Conservation (phyloP, 2,329 filamentous ascomycete species). For the Claviceps fusiformis region DNA sequence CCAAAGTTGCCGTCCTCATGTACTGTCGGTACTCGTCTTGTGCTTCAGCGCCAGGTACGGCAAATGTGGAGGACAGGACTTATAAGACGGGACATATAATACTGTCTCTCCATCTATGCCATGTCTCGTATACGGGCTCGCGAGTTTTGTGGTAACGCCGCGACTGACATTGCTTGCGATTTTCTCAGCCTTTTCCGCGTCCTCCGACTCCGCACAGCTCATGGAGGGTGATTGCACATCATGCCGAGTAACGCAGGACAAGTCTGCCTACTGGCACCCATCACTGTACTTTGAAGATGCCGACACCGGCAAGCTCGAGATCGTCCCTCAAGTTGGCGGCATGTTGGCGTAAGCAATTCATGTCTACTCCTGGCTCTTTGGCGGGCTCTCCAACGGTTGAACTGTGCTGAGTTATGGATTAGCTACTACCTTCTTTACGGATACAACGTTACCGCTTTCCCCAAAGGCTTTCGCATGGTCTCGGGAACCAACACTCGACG, state of each 20-base stretch:
- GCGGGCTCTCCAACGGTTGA: not conserved
- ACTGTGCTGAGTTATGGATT: not conserved
- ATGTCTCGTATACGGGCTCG: too few relatives aligned
- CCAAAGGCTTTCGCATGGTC: conserved; percentile 66
- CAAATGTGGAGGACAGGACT: too few relatives aligned
- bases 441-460: conserved; percentile 58
- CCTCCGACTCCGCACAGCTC: conserved; percentile 44
- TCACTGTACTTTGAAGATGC: conserved; percentile 61
- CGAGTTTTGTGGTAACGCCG: not conserved
- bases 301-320: conserved; percentile 48
- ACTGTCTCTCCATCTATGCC: too few relatives aligned
- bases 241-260: conserved; percentile 66
- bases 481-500: conserved; percentile 57
- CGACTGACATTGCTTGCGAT: not conserved
- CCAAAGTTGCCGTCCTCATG: not conserved
- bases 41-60: too few relatives aligned
- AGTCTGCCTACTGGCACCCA: conserved; percentile 81
- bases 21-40: too few relatives aligned
- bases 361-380: not conserved
- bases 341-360: conserved; percentile 69
- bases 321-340: conserved; percentile 64
- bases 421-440: conserved; percentile 76
- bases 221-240: conserved; percentile 58
- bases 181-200: conserved; percentile 50
- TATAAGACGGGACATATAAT: too few relatives aligned